Evolutionary conservation across 805 yeast genomes (phyloP).

Genomic region (Yarrowia alimentaria): DNA sequence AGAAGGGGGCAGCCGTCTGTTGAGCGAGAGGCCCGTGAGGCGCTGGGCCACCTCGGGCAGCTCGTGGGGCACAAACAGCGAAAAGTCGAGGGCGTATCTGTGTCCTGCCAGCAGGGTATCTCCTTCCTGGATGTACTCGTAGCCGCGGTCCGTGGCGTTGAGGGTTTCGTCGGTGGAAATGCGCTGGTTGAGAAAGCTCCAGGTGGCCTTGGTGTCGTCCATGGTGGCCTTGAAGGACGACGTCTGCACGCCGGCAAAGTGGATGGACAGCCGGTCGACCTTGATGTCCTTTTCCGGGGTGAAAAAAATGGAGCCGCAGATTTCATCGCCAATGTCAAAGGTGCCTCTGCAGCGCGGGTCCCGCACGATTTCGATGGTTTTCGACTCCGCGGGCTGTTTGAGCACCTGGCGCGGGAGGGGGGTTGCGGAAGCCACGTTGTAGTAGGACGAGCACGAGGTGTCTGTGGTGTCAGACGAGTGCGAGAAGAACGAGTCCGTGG

Average conservation of each 20-base stretch:
- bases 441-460: slow-evolving; percentile 24
- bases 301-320: slow-evolving; percentile 18
- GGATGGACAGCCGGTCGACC: slow-evolving; percentile 16
- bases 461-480: slow-evolving; percentile 26
- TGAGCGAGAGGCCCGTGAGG: slow-evolving; percentile 24
- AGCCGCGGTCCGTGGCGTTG: slow-evolving; percentile 10
- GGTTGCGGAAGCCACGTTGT: slow-evolving; percentile 14
- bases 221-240: slow-evolving; percentile 23
- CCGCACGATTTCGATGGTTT: slow-evolving; percentile 11
- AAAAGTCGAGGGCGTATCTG: slow-evolving; percentile 22
- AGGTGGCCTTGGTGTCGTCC: slow-evolving; percentile 24
- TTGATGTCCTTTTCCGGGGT: slow-evolving; percentile 11
- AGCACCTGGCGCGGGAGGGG: slow-evolving; percentile 21
- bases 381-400: slow-evolving; percentile 6
- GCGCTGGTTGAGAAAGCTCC: slow-evolving; percentile 16
- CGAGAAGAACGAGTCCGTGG: slow-evolving; percentile 19
- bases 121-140: slow-evolving; percentile 15
- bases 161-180: slow-evolving; percentile 20
- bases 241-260: slow-evolving; percentile 14
- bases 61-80: slow-evolving; percentile 24
- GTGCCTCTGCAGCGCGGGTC: slow-evolving; percentile 25
- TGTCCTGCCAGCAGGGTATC: slow-evolving; percentile 6
- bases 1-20: slow-evolving; percentile 26
- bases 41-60: slow-evolving; percentile 23
- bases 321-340: slow-evolving; percentile 21